Conservation (phyloP, 2,329 filamentous ascomycete genomes). For the Trichoderma harzianum region DNA sequence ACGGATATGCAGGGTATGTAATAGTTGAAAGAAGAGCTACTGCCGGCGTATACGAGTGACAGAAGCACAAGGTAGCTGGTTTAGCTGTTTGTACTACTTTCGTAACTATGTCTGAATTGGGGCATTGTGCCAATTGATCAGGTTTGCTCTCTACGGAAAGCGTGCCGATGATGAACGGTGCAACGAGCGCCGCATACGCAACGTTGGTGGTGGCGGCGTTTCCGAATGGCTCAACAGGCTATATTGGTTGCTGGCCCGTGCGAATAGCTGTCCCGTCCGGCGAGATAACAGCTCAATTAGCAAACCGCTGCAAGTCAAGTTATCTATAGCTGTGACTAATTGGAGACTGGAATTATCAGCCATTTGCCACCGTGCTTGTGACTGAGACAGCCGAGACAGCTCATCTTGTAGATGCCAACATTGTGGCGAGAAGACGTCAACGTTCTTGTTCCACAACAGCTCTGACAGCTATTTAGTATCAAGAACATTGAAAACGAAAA, state of each 20-base stretch:
- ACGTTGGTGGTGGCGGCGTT: neutral
- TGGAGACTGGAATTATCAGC: neutral
- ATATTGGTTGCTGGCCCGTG: neutral
- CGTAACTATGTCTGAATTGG: neutral
- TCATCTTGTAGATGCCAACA: too few species aligned
- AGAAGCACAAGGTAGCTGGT: neutral
- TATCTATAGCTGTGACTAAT: neutral
- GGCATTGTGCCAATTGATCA: neutral
- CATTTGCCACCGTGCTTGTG: neutral
- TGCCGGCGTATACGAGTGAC: neutral
- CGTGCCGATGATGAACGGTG: neutral
- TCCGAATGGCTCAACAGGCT: neutral
- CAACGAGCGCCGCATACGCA: neutral
- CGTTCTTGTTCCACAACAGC: neutral
- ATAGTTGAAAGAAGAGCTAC: neutral
- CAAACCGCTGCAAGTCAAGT: neutral
- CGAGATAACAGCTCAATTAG: neutral
- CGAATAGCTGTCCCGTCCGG: neutral
- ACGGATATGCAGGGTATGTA: neutral
- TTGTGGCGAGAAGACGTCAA: neutral
- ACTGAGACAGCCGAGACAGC: neutral
- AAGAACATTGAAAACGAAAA: neutral
- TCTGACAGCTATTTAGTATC: neutral
- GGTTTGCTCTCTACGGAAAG: neutral
- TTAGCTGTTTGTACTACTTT: neutral